phyloP scores from a whole-genome alignment of 352 stramenopile species.

The Pythium folliculosum region DNA sequence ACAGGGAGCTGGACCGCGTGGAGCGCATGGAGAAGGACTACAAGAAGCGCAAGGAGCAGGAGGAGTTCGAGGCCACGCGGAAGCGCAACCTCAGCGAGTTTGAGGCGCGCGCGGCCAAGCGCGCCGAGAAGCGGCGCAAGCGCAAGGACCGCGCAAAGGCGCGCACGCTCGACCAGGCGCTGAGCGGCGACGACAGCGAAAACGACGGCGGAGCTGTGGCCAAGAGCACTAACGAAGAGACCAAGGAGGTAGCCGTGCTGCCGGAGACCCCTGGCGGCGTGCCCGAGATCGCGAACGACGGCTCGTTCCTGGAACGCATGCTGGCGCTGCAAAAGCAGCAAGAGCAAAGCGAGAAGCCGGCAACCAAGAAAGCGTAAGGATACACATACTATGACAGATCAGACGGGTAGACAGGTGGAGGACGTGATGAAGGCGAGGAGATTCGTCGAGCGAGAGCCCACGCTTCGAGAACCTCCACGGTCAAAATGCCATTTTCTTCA shows the following conservation, averaged over 20 bases:
- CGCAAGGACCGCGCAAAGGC: slow-evolving; percentile 74
- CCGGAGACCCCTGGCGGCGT: slow-evolving; percentile 70
- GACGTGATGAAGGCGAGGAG: too few relatives aligned
- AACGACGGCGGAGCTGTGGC: not conserved
- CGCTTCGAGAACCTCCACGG: too few relatives aligned
- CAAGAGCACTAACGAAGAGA: slow-evolving; percentile 8
- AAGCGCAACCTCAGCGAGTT: slow-evolving; percentile 72
- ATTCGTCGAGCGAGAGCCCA: too few relatives aligned
- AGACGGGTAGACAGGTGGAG: too few relatives aligned
- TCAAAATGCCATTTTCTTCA: too few relatives aligned
- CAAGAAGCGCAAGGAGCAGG: slow-evolving; percentile 56
- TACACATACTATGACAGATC: too few relatives aligned
- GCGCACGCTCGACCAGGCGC: slow-evolving; percentile 15
- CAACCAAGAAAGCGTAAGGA: too few relatives aligned
- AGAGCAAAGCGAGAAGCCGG: too few relatives aligned
- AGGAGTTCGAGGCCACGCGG: slow-evolving; percentile 68
- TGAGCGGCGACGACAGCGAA: slow-evolving; percentile 30
- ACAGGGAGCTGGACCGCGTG: slow-evolving; percentile 91
- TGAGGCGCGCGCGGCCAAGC: slow-evolving; percentile 64
- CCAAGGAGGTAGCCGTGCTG: slow-evolving; percentile 22
- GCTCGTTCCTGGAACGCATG: slow-evolving; percentile 78
- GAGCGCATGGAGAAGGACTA: slow-evolving; percentile 88
- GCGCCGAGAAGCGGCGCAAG: slow-evolving; percentile 73
- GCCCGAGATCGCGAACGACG: slow-evolving; percentile 78
- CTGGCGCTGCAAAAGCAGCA: slow-evolving; percentile 55